These are phyloP conservation scores for Coprinellus micaceus DNA, from an alignment of 768 basidiomycete genomes.

Conservation along the genomic window DNA sequence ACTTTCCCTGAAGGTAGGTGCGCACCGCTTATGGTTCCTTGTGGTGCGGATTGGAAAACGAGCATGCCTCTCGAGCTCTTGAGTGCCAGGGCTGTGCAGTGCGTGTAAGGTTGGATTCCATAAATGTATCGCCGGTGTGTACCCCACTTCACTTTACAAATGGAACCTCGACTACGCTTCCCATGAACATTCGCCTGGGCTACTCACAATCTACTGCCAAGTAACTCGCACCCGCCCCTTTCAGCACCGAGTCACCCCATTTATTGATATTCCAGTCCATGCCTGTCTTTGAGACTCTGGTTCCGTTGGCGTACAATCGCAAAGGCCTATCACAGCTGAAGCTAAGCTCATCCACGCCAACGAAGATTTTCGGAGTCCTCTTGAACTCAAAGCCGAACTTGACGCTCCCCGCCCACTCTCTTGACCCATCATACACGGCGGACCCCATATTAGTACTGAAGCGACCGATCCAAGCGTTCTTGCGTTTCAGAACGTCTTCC, in stretches of 20 bases:
- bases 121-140: too few relatives aligned
- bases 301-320: not conserved
- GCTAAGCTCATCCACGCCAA: not conserved
- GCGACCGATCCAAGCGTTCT: conserved; percentile 2
- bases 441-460: not conserved
- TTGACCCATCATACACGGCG: too few relatives aligned
- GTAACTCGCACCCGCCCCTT: not conserved
- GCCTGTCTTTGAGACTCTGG: not conserved
- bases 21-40: too few relatives aligned
- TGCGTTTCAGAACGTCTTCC: not conserved
- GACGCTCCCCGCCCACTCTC: not conserved
- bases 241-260: not conserved
- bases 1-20: not conserved
- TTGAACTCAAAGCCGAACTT: conserved; percentile 2
- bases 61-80: too few relatives aligned
- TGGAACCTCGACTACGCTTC: too few relatives aligned
- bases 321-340: not conserved
- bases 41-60: too few relatives aligned
- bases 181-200: too few relatives aligned
- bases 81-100: too few relatives aligned
- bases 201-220: not conserved
- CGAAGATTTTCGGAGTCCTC: not conserved
- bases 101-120: too few relatives aligned
- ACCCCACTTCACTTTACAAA: too few relatives aligned
- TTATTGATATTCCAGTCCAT: conserved; percentile 4